A percentile compares a stretch with the other conserved stretches of the same genome.
phyloP scores from a whole-genome alignment of 2,329 filamentous ascomycete genomes.

The Pyricularia grisea region DNA sequence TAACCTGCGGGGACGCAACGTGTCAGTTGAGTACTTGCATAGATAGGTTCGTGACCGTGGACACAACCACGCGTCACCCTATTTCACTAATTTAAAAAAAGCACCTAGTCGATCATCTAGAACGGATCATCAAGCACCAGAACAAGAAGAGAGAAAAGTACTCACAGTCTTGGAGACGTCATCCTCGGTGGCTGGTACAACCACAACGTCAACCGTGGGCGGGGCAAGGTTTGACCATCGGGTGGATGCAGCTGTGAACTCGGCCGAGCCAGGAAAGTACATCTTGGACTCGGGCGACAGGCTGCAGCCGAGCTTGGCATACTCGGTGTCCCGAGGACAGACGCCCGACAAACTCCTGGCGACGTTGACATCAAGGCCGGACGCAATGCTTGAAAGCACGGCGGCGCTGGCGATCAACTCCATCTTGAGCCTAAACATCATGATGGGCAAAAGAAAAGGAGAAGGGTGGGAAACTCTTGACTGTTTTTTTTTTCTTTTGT shows the following conservation, averaged over 20 bases:
- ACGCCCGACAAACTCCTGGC: not conserved
- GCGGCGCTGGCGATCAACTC: conserved; percentile 13
- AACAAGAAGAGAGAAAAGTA: not conserved
- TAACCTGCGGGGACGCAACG: conserved; percentile 19
- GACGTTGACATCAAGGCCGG: not conserved
- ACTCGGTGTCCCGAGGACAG: conserved; percentile 11
- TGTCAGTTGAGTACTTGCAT: not conserved
- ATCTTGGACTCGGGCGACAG: conserved; percentile 30
- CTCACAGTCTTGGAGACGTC: conserved; percentile 32
- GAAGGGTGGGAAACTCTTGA: not conserved
- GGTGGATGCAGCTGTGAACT: conserved; percentile 25
- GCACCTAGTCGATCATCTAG: not conserved
- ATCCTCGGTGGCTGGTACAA: conserved; percentile 34
- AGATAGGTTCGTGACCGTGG: too few species aligned
- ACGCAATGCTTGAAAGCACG: conserved; percentile 13
- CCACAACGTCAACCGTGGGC: conserved; percentile 34
- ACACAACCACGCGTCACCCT: too few species aligned
- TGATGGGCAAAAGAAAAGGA: not conserved
- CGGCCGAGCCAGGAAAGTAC: conserved; percentile 29
- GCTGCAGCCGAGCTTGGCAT: conserved; percentile 16
- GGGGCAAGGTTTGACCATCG: conserved; percentile 35
- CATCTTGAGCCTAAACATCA: not conserved
- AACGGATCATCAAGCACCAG: not conserved
- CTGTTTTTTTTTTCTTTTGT: too few species aligned
- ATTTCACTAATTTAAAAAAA: not conserved